A percentile compares a stretch with the other conserved stretches of the same genome.
phyloP scores from a whole-genome alignment of 495 filamentous ascomycete genomes.

The Platismatia glauca region DNA sequence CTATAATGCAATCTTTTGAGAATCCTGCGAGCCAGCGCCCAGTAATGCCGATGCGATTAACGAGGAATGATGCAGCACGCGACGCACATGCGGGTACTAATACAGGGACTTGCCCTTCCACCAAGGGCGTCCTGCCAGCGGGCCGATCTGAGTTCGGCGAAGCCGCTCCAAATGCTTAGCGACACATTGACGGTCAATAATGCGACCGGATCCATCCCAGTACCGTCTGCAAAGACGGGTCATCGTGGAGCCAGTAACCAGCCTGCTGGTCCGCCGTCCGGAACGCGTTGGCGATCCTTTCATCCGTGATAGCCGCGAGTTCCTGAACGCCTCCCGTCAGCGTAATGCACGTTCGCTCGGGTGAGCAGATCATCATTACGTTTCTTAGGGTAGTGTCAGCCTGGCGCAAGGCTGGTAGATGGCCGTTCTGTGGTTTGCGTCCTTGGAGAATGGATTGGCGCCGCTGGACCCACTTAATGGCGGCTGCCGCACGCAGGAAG shows the following conservation, averaged over 20 bases:
- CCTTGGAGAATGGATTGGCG: slow-evolving; percentile 59
- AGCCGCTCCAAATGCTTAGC: not conserved
- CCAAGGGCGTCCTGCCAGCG: not conserved
- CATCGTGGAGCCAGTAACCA: slow-evolving; percentile 67
- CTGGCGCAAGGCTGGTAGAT: slow-evolving; percentile 49
- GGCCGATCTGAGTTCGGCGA: not conserved
- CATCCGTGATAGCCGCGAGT: slow-evolving; percentile 57
- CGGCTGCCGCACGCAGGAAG: slow-evolving; percentile 69
- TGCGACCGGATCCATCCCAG: slow-evolving; percentile 38
- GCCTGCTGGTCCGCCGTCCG: slow-evolving; percentile 53
- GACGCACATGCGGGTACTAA: not conserved
- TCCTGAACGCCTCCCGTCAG: slow-evolving; percentile 42
- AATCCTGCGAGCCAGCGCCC: slow-evolving; percentile 16
- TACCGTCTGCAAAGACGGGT: slow-evolving; percentile 46
- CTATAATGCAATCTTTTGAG: not conserved
- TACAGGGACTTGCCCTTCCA: not conserved
- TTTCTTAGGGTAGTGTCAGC: slow-evolving; percentile 51
- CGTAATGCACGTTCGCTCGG: not conserved
- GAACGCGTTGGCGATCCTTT: slow-evolving; percentile 56
- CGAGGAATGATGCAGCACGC: too few species aligned
- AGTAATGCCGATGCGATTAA: slow-evolving; percentile 2
- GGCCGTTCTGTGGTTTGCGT: slow-evolving; percentile 47
- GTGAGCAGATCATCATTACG: slow-evolving; percentile 34
- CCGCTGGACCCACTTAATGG: slow-evolving; percentile 70
- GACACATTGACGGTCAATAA: slow-evolving; percentile 19